Conservation (phyloP, 1,139 yeast species). For the Saccharomycopsis hybrid region DNA sequence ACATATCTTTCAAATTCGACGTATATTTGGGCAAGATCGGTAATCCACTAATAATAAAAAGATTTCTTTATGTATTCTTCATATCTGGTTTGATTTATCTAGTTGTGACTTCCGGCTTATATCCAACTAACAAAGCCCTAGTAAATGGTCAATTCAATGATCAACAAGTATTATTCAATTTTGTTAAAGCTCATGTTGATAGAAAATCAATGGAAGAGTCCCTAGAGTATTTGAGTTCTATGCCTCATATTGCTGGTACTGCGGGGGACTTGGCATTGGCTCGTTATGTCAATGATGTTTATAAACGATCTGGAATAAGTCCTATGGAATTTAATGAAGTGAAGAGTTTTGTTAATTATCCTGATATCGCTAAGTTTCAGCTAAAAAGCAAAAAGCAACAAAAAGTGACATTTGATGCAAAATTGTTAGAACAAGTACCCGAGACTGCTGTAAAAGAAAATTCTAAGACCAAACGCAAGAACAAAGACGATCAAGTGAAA, state of each 20-base stretch:
- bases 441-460: not conserved
- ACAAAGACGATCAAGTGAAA: conserved; percentile 30
- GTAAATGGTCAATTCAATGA: conserved; percentile 58
- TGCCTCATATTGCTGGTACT: conserved; percentile 88
- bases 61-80: conserved; percentile 63
- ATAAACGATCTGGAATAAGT: conserved; percentile 50
- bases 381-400: conserved; percentile 21
- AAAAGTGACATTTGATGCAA: conserved; percentile 26
- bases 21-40: conserved; percentile 57
- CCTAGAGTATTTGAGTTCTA: conserved; percentile 67
- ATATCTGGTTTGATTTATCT: conserved; percentile 53
- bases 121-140: conserved; percentile 36
- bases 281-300: conserved; percentile 52
- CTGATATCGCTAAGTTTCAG: conserved; percentile 29
- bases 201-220: conserved; percentile 57
- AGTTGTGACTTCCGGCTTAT: conserved; percentile 47
- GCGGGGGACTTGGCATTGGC: conserved; percentile 73
- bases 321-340: conserved; percentile 45
- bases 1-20: conserved; percentile 45
- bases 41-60: conserved; percentile 76
- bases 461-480: conserved; percentile 27
- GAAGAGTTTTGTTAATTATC: conserved; percentile 56
- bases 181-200: conserved; percentile 47
- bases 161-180: conserved; percentile 41
- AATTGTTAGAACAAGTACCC: conserved; percentile 26